These are phyloP conservation scores for Kluyveromyces sp. DNA, from an alignment of 1,139 yeast genomes.

Conservation along the genomic window DNA sequence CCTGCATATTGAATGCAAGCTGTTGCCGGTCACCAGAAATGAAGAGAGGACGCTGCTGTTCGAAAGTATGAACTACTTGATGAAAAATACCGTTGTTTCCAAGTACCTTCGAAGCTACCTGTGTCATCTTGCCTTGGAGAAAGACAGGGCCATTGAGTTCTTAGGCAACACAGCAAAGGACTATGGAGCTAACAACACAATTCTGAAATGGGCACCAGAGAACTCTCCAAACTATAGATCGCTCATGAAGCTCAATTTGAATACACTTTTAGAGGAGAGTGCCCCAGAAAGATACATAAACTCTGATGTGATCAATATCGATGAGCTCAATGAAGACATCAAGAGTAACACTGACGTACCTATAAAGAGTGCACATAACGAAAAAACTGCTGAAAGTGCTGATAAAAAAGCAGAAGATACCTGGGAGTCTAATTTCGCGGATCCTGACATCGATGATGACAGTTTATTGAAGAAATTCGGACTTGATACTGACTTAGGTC, in stretches of 20 bases:
- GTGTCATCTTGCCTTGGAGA: slow-evolving; percentile 6
- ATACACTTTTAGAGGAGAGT: neutral
- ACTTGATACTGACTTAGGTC: neutral
- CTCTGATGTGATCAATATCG: neutral
- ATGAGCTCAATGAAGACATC: slow-evolving; percentile 1
- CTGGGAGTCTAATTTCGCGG: slow-evolving; percentile 6
- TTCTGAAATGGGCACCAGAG: slow-evolving; percentile 28
- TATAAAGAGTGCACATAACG: neutral
- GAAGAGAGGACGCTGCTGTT: neutral
- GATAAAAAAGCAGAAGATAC: neutral
- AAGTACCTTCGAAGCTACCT: neutral
- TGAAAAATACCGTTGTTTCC: neutral
- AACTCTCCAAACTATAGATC: slow-evolving; percentile 21
- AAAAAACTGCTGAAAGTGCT: neutral
- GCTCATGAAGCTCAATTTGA: slow-evolving; percentile 11
- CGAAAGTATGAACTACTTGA: neutral
- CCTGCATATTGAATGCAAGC: neutral
- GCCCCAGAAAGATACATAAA: neutral
- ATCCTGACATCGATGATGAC: slow-evolving; percentile 1
- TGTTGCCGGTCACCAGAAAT: neutral
- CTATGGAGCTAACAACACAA: slow-evolving; percentile 20
- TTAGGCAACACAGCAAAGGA: slow-evolving; percentile 22
- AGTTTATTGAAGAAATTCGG: slow-evolving; percentile 2
- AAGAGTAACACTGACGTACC: neutral
- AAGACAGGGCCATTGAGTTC: slow-evolving; percentile 21